Evolutionary conservation across 805 yeast species (phyloP), one percentile per base, ranked within the genome.

Genomic region (Candida adriatica): DNA sequence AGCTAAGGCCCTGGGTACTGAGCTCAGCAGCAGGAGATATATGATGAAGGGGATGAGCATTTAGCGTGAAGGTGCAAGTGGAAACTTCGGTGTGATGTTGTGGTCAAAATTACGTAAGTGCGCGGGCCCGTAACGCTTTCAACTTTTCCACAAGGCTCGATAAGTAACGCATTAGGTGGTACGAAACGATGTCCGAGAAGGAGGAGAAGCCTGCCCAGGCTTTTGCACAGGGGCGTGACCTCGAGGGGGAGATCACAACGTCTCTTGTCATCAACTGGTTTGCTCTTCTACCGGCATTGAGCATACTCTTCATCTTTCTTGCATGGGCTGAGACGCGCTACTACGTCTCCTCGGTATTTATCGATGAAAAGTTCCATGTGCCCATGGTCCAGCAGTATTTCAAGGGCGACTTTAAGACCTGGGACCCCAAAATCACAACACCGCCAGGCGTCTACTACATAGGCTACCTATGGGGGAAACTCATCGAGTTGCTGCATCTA

Each of bases 401-500:
- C 37, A 43, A 53, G 2, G 80, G 79, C 9, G 61, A 74, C 31
- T 86, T 76, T 59, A 33, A 41, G n/a, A 47, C 60, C 1, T 87
- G 95, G 95, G 86, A 92, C 54, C 68, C 76, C 9, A 88, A 90
- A 51, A 86, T 92, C 51, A 90, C 98, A 2, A 92, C 98, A 0
- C 98, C 98, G 2, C 97, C 97, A 1, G 98, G 97, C 0, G 61
- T 90, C 13, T 90, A 92, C 51, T 30, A 66, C 3, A 39, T 75
- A 9, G 70, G 71, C 2, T 59, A 55, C 42, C 6, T 59, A 1
- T 59, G 56, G 44, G 43, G 59, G 14, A 48, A 53, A 23, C 31
- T 58, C 22, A 25, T 39, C 13, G 16, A 46, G 18, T 21, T 43
- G 6, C 26, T 48, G 39, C 45, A 48, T 34, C 8, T 38, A 17